Conservation (phyloP, 805 yeast genomes). For the Yamadazyma scolyti region DNA sequence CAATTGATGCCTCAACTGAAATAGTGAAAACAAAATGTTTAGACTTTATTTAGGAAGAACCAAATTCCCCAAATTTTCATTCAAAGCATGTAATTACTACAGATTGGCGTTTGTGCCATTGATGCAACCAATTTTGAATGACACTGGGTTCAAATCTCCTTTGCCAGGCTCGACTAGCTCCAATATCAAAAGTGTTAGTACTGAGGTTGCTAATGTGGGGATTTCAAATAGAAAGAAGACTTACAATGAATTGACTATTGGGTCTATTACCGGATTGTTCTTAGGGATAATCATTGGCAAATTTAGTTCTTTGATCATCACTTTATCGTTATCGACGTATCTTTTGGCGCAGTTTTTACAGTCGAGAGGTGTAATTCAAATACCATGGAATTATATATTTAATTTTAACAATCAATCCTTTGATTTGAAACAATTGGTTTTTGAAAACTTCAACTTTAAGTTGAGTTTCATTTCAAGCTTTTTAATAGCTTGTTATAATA, state of each 20-base stretch:
- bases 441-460: constrained; percentile 62
- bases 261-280: constrained; percentile 58
- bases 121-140: constrained; percentile 9
- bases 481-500: constrained; percentile 56
- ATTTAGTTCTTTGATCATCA: constrained; percentile 50
- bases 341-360: constrained; percentile 51
- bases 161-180: constrained; percentile 1
- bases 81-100: constrained; percentile 6
- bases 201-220: constrained; percentile 33
- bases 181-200: constrained; percentile 1
- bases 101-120: constrained; percentile 10
- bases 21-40: no score
- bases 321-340: constrained; percentile 44
- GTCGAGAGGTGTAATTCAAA: constrained; percentile 47
- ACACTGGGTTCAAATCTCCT: constrained; percentile 2
- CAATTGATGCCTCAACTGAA: no score
- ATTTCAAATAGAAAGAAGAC: constrained; percentile 30
- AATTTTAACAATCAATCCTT: constrained; percentile 30
- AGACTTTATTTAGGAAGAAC: constrained; percentile 8
- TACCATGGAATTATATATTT: constrained; percentile 41
- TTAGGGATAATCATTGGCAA: constrained; percentile 62
- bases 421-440: constrained; percentile 48
- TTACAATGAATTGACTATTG: constrained; percentile 61
- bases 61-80: constrained; percentile 10
- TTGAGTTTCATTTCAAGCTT: constrained; percentile 52